Conservation (phyloP, 768 basidiomycete species). For the Cubamyces sp. region DNA sequence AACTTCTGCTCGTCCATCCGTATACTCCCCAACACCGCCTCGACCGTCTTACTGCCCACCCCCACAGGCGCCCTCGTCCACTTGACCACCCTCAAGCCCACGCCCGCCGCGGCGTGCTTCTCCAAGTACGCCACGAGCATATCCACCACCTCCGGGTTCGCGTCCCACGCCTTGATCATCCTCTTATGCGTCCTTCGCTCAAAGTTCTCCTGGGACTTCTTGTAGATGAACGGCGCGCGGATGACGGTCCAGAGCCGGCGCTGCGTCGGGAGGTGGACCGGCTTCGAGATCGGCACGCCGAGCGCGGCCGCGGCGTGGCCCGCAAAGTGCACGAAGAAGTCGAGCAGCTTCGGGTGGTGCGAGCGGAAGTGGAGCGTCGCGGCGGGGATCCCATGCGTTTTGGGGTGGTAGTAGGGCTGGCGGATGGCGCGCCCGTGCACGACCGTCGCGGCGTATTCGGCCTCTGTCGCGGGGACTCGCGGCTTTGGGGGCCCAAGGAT, state of each 20-base stretch:
- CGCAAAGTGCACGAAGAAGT: slow-evolving; percentile 84
- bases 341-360: slow-evolving; percentile 66
- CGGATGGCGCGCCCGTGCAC: slow-evolving; percentile 65
- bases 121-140: slow-evolving; percentile 81
- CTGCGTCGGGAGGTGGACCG: slow-evolving; percentile 69
- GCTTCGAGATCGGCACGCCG: slow-evolving; percentile 73
- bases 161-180: slow-evolving; percentile 89
- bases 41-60: slow-evolving; percentile 46
- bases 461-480: slow-evolving; percentile 33
- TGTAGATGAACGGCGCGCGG: slow-evolving; percentile 86
- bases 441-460: slow-evolving; percentile 53
- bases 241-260: slow-evolving; percentile 86
- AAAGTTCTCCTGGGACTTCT: slow-evolving; percentile 96
- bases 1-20: slow-evolving; percentile 35
- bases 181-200: slow-evolving; percentile 83
- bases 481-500: not conserved
- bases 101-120: slow-evolving; percentile 77
- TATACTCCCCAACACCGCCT: slow-evolving; percentile 40
- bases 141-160: slow-evolving; percentile 75
- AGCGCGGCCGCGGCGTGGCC: slow-evolving; percentile 84
- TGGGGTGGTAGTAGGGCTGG: slow-evolving; percentile 58
- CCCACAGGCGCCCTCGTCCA: slow-evolving; percentile 72
- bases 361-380: slow-evolving; percentile 85
- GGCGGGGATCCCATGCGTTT: slow-evolving; percentile 72
- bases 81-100: slow-evolving; percentile 81